Conservation (phyloP, 208 protist genomes). For the Crithidia expoeki region DNA sequence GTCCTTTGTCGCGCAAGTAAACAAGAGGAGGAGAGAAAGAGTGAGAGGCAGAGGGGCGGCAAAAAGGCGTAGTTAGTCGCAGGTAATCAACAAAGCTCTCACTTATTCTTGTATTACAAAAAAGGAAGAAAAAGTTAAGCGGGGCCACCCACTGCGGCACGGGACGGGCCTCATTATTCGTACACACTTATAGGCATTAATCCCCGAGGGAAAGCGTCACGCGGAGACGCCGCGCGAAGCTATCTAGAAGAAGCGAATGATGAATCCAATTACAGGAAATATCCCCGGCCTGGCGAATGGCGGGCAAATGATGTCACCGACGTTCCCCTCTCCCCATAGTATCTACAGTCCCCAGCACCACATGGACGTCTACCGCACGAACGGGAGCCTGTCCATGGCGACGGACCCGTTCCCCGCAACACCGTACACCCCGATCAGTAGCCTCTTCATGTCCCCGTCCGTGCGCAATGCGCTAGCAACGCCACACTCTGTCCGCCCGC, state of each 20-base stretch:
- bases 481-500: constrained; percentile 39
- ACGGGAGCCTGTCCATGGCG: constrained; percentile 50
- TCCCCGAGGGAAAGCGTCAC: too few relatives aligned
- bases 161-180: too few relatives aligned
- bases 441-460: constrained; percentile 75
- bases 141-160: neutral
- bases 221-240: neutral
- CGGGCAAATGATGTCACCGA: constrained; percentile 48
- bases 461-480: constrained; percentile 57
- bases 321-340: constrained; percentile 57
- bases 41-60: neutral
- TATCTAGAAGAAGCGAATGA: constrained; percentile 3
- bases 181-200: too few relatives aligned
- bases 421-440: constrained; percentile 76
- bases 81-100: neutral
- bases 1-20: neutral
- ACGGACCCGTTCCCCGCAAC: constrained; percentile 79
- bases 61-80: neutral
- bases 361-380: constrained; percentile 66
- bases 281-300: constrained; percentile 30
- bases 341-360: constrained; percentile 68
- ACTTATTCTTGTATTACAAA: neutral
- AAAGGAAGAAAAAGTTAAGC: neutral
- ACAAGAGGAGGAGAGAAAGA: constrained; percentile 2
- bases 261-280: constrained; percentile 33